A percentile compares a stretch with the other conserved stretches of the same genome.
Evolutionary conservation across 306 rosid genomes (phyloP).

Genomic region (Quercus mongolica): DNA sequence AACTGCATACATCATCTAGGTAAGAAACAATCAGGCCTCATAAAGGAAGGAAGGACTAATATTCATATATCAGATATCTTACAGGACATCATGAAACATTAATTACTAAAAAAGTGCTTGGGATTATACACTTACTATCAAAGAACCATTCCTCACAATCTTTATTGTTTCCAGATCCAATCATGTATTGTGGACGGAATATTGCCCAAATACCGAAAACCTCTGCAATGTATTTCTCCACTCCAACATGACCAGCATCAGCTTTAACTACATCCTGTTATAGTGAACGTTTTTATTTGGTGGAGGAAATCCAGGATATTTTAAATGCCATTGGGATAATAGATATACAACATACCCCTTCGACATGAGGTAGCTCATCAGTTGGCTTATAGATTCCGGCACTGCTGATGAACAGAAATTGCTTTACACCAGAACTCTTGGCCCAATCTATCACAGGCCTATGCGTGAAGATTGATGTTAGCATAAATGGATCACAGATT

Average conservation of each 20-base stretch:
- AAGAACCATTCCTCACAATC: constrained; percentile 98
- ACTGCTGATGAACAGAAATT: constrained; percentile 86
- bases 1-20: not conserved
- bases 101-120: not conserved
- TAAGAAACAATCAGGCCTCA: no score
- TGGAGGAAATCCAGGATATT: not conserved
- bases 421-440: constrained; percentile 82
- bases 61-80: not conserved
- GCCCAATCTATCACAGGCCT: constrained; percentile 98
- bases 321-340: not conserved
- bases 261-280: constrained; percentile 80
- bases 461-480: constrained; percentile 16
- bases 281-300: not conserved
- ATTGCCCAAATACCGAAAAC: constrained; percentile 63
- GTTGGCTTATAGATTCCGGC: constrained; percentile 90
- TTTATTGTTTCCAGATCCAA: constrained; percentile 97
- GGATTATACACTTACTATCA: constrained; percentile 52
- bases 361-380: constrained; percentile 94
- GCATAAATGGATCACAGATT: not conserved
- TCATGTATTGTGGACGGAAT: constrained; percentile 89
- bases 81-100: not conserved
- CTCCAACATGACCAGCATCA: constrained; percentile 88
- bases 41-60: no score
- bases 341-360: constrained; percentile 62
- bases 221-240: constrained; percentile 74